Evolutionary conservation across 768 basidiomycete genomes (phyloP), one percentile per base, ranked within the genome.

Genomic region (Podaxis pistillaris): DNA sequence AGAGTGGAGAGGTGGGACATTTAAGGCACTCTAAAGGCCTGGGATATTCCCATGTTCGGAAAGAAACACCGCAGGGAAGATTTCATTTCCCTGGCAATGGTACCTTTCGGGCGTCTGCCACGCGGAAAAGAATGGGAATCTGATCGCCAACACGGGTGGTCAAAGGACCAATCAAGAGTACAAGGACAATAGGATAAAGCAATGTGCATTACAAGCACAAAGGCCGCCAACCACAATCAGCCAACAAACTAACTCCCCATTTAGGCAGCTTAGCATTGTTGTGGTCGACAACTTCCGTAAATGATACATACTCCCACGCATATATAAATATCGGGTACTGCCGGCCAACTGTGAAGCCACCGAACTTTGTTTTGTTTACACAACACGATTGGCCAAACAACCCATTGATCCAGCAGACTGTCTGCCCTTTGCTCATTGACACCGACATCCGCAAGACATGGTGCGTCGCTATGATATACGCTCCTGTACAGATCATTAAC

Each of bases 371-470:
- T 74, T 70, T 75, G 71, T 72, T 75, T 71, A 73, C 75, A 70
- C 78, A 76, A 80, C 78, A 79, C 68, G 71, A 52, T 67, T 65
- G 71, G 77, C 76, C 74, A 75, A 77, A 76, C 75, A 75, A 74
- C 62, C 60, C 17, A 36, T 36, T 46, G 60, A 60, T 60, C 59
- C 47, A 56, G 59, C 36, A 22, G 54, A 51, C 64, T 63, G 67
- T 70, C 61, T 68, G 12, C 11, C 69, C 62, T 67, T 72, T 75
- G 75, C 77, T 81, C 83, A 83, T 74, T 81, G 81, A 83, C 81
- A 71, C 76, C 79, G 76, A 83, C 81, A 80, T 79, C 83, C 75
- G 78, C 85, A 88, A 86, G 81, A 85, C 79, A 88, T 89, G 87
- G 87, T 88, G 64, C 69, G 86, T 68, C 64, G 57, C 50, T 54